phyloP scores from a whole-genome alignment of 345 rosid species.

The Erysimum cheiranthoides region DNA sequence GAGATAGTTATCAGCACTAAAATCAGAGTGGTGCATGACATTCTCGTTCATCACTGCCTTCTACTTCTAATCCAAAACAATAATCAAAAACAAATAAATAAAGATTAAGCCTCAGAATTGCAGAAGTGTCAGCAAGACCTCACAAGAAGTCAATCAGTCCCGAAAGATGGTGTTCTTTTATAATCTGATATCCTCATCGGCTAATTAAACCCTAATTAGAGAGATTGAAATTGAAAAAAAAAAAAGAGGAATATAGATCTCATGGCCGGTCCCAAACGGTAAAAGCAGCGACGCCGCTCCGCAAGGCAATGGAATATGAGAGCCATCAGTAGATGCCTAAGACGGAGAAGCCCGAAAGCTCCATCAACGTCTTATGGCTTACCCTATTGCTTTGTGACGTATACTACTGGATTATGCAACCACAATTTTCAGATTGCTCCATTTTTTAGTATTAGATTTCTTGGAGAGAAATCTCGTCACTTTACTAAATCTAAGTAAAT shows the following conservation, averaged over 20 bases:
- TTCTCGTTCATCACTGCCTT: slow-evolving; percentile 43
- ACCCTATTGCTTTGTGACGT: slow-evolving; percentile 29
- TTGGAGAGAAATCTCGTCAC: slow-evolving; percentile 44
- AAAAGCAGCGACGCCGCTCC: slow-evolving; percentile 52
- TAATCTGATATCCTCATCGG: slow-evolving; percentile 42
- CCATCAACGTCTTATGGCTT: slow-evolving; percentile 34
- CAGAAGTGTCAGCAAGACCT: slow-evolving; percentile 33
- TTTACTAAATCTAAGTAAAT: not conserved
- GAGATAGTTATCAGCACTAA: slow-evolving; percentile 40
- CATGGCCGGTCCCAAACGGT: slow-evolving; percentile 52
- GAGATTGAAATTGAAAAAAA: not conserved
- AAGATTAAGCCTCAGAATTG: slow-evolving; percentile 39
- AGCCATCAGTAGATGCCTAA: not conserved
- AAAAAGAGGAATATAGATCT: slow-evolving; percentile 23
- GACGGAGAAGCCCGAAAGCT: slow-evolving; percentile 44
- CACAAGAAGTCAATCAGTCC: slow-evolving; percentile 33
- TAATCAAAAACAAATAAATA: not conserved
- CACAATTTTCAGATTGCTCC: slow-evolving; percentile 43
- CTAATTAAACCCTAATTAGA: not conserved
- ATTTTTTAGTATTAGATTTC: slow-evolving; percentile 16
- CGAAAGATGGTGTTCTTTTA: slow-evolving; percentile 49
- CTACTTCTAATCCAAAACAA: not conserved
- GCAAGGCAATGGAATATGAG: slow-evolving; percentile 51
- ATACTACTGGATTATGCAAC: slow-evolving; percentile 43
- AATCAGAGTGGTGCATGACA: slow-evolving; percentile 51